These are phyloP conservation scores for Nevesoporus exiguus DNA, from an alignment of 768 basidiomycete species.

Conservation along the genomic window DNA sequence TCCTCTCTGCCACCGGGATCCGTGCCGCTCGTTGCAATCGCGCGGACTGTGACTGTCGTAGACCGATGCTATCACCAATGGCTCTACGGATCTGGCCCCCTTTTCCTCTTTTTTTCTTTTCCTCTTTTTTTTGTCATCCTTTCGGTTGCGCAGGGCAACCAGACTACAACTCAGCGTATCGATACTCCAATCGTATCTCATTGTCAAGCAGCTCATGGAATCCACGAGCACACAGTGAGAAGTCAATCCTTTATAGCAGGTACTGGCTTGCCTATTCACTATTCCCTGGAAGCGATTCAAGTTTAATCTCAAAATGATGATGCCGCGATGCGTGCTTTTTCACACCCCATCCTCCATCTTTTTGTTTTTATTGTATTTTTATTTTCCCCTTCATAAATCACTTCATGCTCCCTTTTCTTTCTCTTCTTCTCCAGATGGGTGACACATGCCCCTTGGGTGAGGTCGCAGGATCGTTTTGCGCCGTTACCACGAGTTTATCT, in stretches of 20 bases:
- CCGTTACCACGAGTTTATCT: slow-evolving; percentile 31
- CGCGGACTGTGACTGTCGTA: slow-evolving; percentile 22
- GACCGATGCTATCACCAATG: slow-evolving; percentile 22
- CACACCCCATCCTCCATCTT: slow-evolving; percentile 14
- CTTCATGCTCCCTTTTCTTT: background rate
- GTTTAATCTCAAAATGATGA: slow-evolving; percentile 20
- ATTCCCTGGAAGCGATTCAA: slow-evolving; percentile 14
- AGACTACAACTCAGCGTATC: slow-evolving; percentile 12
- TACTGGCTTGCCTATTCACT: slow-evolving; percentile 17
- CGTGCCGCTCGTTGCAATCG: slow-evolving; percentile 27
- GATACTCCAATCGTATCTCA: slow-evolving; percentile 1
- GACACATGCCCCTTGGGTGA: slow-evolving; percentile 25
- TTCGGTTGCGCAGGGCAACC: slow-evolving; percentile 8
- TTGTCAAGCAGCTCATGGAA: slow-evolving; percentile 6
- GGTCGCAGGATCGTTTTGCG: slow-evolving; percentile 25
- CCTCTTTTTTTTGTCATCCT: slow-evolving; percentile 16
- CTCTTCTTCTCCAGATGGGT: slow-evolving; percentile 9
- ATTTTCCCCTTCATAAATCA: background rate
- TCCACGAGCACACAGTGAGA: slow-evolving; percentile 15
- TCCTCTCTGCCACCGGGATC: slow-evolving; percentile 25
- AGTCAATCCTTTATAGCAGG: slow-evolving; percentile 22
- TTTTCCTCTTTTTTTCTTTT: slow-evolving; percentile 17
- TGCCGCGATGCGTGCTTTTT: slow-evolving; percentile 19
- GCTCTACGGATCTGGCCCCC: slow-evolving; percentile 20
- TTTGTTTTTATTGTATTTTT: slow-evolving; percentile 1